These are phyloP conservation scores for Uromyces viciae-fabae DNA, from an alignment of 1,284 basidiomycete species.

Conservation along the genomic window DNA sequence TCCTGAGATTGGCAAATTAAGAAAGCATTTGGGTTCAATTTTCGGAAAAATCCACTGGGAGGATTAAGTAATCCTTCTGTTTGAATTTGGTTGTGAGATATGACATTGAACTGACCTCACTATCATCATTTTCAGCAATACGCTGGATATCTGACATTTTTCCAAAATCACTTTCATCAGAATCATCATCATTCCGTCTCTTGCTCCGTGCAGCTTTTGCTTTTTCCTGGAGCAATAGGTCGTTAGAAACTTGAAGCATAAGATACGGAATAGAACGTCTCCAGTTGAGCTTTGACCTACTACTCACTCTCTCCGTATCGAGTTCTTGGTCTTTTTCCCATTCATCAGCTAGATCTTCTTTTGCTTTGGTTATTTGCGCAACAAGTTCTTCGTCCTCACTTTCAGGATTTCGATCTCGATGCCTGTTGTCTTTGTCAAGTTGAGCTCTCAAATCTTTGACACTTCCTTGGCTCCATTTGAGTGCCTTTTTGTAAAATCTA, in stretches of 20 bases:
- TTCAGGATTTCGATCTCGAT: constrained; percentile 9
- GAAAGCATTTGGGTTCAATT: neutral
- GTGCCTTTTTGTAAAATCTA: constrained; percentile 64
- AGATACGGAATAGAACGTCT: constrained; percentile 17
- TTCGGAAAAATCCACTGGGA: neutral
- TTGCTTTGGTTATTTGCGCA: constrained; percentile 37
- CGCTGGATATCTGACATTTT: constrained; percentile 38
- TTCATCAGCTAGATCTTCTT: constrained; percentile 48
- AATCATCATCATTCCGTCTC: constrained; percentile 47
- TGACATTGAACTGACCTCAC: neutral
- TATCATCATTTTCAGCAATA: constrained; percentile 18
- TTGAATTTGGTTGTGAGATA: neutral
- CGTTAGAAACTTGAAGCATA: constrained; percentile 39
- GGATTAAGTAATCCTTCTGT: neutral
- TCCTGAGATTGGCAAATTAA: neutral
- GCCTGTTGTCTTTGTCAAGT: neutral
- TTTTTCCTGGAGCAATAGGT: constrained; percentile 44
- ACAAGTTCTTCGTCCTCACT: constrained; percentile 65
- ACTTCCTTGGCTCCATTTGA: constrained; percentile 62
- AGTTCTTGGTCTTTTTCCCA: constrained; percentile 62
- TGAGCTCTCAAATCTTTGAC: constrained; percentile 28
- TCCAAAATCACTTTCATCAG: constrained; percentile 49
- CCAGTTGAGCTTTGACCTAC: constrained; percentile 57
- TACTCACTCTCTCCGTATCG: constrained; percentile 74
- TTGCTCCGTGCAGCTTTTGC: constrained; percentile 46